phyloP scores from a whole-genome alignment of 768 basidiomycete genomes.

The Dictyophora rubrovolvata region DNA sequence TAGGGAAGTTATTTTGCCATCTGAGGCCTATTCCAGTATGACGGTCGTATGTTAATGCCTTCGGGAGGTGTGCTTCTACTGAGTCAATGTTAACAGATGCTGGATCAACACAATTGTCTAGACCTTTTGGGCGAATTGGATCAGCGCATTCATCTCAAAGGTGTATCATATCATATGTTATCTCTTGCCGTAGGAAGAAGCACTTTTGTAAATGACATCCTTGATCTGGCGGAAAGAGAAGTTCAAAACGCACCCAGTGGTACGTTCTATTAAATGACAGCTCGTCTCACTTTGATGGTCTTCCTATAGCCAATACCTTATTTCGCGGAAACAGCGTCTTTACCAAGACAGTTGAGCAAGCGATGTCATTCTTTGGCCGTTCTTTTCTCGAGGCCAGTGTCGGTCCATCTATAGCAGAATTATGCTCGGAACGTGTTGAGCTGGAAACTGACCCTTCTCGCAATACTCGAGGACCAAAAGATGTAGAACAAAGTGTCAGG shows the following conservation, averaged over 20 bases:
- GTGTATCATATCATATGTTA: conserved; percentile 49
- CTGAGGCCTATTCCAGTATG: conserved; percentile 47
- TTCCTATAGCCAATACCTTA: conserved; percentile 53
- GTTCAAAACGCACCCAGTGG: conserved; percentile 59
- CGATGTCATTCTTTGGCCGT: conserved; percentile 76
- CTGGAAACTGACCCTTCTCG: conserved; percentile 78
- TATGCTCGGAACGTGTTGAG: conserved; percentile 62
- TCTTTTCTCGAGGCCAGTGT: conserved; percentile 73
- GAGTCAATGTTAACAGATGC: conserved; percentile 29
- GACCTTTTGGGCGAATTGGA: conserved; percentile 71
- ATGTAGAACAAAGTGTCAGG: conserved; percentile 57
- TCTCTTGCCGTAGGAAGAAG: conserved; percentile 61
- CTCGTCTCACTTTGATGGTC: not conserved
- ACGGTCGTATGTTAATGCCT: conserved; percentile 9
- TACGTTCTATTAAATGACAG: conserved; percentile 25
- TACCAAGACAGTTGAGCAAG: conserved; percentile 60
- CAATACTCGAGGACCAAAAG: conserved; percentile 48
- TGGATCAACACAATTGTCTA: conserved; percentile 52
- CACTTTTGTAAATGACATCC: conserved; percentile 55
- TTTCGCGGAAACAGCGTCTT: conserved; percentile 49
- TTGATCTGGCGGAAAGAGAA: conserved; percentile 58
- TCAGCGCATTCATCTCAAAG: conserved; percentile 54
- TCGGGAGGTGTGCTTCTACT: not conserved
- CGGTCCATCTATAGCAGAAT: conserved; percentile 54
- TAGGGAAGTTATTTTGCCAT: conserved; percentile 75